These are phyloP conservation scores for Eucalyptus urophylla DNA, from an alignment of 345 rosid species.

Conservation along the genomic window DNA sequence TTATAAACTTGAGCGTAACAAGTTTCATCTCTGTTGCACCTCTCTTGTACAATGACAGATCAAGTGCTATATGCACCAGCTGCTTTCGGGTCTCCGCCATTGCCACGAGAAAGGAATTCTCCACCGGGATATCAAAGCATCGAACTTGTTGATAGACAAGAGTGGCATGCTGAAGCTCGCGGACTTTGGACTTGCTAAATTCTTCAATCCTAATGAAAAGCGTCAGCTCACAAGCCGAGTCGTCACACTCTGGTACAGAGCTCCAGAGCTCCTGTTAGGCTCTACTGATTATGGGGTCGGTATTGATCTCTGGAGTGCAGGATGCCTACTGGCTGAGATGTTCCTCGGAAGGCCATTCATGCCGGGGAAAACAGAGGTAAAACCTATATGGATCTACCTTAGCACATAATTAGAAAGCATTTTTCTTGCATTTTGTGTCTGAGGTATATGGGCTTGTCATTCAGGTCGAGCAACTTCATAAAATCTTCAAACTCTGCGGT, in stretches of 20 bases:
- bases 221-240: constrained; percentile 69
- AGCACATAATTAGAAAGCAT: neutral
- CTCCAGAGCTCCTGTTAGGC: constrained; percentile 74
- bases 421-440: neutral
- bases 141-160: constrained; percentile 61
- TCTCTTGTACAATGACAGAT: constrained; percentile 21
- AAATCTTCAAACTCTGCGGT: constrained; percentile 83
- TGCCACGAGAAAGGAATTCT: constrained; percentile 77
- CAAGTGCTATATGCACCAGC: constrained; percentile 74
- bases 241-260: constrained; percentile 89
- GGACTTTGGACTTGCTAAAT: constrained; percentile 74
- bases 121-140: constrained; percentile 78
- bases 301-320: constrained; percentile 86
- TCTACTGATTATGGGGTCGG: constrained; percentile 81
- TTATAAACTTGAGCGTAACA: neutral
- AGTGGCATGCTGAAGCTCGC: constrained; percentile 68
- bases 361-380: constrained; percentile 91
- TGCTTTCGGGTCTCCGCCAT: constrained; percentile 71
- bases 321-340: constrained; percentile 79
- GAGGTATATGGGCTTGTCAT: neutral
- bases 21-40: neutral
- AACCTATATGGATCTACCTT: neutral
- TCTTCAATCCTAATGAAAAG: constrained; percentile 34
- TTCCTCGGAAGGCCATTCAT: constrained; percentile 65
- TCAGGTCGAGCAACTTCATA: constrained; percentile 89